These are phyloP conservation scores for Saussurea involucrata DNA, from an alignment of 129 eudicot species.

Conservation along the genomic window DNA sequence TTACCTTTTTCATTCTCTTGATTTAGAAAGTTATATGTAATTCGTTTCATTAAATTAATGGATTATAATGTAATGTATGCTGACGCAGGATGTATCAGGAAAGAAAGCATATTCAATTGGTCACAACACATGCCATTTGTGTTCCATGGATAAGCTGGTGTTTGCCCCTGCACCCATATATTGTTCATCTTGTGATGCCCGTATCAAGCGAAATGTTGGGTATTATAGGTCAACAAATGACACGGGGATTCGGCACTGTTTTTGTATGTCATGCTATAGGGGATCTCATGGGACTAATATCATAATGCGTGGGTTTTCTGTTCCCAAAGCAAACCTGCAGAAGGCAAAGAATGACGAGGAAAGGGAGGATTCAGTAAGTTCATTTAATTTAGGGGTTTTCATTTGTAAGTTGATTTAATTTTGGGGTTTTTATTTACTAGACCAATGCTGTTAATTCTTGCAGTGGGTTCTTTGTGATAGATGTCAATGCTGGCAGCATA, in stretches of 20 bases:
- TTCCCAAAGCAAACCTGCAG: slow-evolving; percentile 45
- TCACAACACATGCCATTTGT: slow-evolving; percentile 63
- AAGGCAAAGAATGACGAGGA: slow-evolving; percentile 44
- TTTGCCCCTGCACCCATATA: slow-evolving; percentile 65
- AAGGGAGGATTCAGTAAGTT: slow-evolving; percentile 63
- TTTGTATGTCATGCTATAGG: slow-evolving; percentile 60
- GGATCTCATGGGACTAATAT: slow-evolving; percentile 45
- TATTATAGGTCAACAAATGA: slow-evolving; percentile 46
- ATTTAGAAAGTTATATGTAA: not conserved
- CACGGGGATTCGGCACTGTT: slow-evolving; percentile 33
- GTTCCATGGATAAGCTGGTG: slow-evolving; percentile 47
- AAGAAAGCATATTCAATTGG: slow-evolving; percentile 23
- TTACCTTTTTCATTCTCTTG: not conserved
- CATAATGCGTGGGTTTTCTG: slow-evolving; percentile 34
- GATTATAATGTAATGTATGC: slow-evolving; percentile 2
- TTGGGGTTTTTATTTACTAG: slow-evolving; percentile 2
- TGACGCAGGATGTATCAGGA: slow-evolving; percentile 35
- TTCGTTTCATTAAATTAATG: not conserved
- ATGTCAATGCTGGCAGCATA: slow-evolving; percentile 87
- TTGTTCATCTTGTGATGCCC: slow-evolving; percentile 55
- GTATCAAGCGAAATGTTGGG: slow-evolving; percentile 42
- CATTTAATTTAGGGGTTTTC: not conserved
- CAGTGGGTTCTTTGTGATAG: slow-evolving; percentile 94
- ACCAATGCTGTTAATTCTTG: slow-evolving; percentile 16
- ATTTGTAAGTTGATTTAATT: slow-evolving; percentile 14